These are phyloP conservation scores for Aspergillus transmontanensis DNA, from an alignment of 2,329 filamentous ascomycete genomes.

Conservation along the genomic window DNA sequence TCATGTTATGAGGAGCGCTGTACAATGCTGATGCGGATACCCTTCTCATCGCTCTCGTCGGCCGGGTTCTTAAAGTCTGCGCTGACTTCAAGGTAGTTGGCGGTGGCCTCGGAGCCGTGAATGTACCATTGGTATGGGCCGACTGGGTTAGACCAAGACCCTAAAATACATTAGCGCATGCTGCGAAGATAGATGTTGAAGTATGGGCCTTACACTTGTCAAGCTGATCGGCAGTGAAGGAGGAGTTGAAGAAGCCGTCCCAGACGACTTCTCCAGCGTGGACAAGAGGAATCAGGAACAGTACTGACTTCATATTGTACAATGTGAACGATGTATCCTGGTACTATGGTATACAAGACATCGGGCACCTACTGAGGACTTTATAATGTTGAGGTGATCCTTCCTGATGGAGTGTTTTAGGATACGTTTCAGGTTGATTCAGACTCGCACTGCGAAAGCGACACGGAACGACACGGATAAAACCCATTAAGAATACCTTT, in stretches of 20 bases:
- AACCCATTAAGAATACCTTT: not conserved
- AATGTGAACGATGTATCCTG: not conserved
- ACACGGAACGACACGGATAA: conserved; percentile 1
- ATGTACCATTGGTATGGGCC: conserved; percentile 77
- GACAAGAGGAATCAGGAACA: conserved; percentile 12
- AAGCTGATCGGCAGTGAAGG: conserved; percentile 25
- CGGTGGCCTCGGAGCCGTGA: conserved; percentile 58
- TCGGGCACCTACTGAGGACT: not conserved
- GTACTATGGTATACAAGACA: not conserved
- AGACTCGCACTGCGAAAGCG: not conserved
- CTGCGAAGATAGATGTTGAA: rapidly evolving
- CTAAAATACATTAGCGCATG: conserved; percentile 21
- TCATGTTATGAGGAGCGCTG: not conserved
- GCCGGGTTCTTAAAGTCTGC: conserved; percentile 66
- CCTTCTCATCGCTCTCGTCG: conserved; percentile 63
- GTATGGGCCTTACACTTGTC: conserved; percentile 26
- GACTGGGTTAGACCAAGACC: conserved; percentile 70
- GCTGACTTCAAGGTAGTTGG: conserved; percentile 64
- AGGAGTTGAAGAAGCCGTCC: conserved; percentile 31
- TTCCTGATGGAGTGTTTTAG: not conserved
- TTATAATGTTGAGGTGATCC: not conserved
- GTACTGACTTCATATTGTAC: conserved; percentile 16
- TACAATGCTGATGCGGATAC: conserved; percentile 68
- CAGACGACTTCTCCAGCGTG: conserved; percentile 29
- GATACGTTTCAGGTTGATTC: conserved; percentile 3